Evolutionary conservation across 441 rosid species (phyloP), one percentile per base, ranked within the genome.

Genomic region (Mallotus japonicus): DNA sequence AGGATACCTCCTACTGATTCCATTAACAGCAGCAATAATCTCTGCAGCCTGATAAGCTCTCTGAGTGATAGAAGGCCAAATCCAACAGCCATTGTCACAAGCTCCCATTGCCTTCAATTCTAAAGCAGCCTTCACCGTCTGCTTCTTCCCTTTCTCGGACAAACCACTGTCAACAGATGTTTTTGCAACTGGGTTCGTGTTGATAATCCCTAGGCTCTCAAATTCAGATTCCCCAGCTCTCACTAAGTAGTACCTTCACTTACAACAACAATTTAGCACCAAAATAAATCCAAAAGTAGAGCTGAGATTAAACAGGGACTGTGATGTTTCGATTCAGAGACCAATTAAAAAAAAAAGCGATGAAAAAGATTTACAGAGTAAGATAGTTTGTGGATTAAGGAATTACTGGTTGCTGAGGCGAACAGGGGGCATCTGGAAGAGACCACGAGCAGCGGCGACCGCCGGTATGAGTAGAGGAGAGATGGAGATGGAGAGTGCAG

Each of bases 1-100:
- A 22, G 50, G 62, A 69, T 56, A 87, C 97, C 97, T 93, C 72
- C 96, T 84, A 67, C 82, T 87, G 69, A 93, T 79, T 20, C 87
- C 92, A 62, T 89, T 93, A 64, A 92, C 86, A 0, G 95, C 76
- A 56, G 93, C 96, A 50, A 92, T 88, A 71, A 92, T 86, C 82
- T 93, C 98, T 32, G 96, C 98, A 70, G 98, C 90, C 72, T 93
- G 97, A 76, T 93, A 93, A 80, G 98, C 93, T 82, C 97, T 88
- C 78, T 93, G 98, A 47, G 98, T 90, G 37, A 93, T 92, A 50
- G 98, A 93, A 83, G 98, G 96, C 97, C 98, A 93, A 67, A 93
- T 90, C 97, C 98, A 93, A 78, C 98, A 93, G 72, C 83, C 87
- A 17, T 67, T 77, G 24, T 88, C 93, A 75, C 97, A 90, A 22